Conservation (phyloP, 345 rosid species). For the Turritis glabra region DNA sequence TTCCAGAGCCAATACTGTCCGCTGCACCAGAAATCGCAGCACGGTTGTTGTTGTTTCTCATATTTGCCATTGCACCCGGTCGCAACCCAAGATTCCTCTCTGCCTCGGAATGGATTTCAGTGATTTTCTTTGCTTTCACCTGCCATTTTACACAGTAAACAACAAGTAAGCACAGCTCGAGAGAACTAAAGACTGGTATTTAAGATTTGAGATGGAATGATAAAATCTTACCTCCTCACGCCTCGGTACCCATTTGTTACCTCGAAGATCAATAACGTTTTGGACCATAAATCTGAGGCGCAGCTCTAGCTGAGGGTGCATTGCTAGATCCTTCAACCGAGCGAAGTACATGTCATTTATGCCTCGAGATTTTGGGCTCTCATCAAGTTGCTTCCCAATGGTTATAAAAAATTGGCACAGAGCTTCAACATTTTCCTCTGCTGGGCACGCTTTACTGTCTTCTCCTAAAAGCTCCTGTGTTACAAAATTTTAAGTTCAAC, state of each 20-base stretch:
- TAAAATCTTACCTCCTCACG: conserved; percentile 78
- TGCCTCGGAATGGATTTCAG: conserved; percentile 90
- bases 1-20: conserved; percentile 46
- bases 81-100: conserved; percentile 81
- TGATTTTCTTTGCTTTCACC: conserved; percentile 91
- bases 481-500: neutral
- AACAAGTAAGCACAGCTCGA: neutral
- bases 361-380: conserved; percentile 56
- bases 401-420: conserved; percentile 75
- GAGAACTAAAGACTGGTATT: neutral
- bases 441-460: conserved; percentile 62
- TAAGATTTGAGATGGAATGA: neutral
- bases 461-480: conserved; percentile 79
- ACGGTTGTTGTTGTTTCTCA: conserved; percentile 47
- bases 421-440: conserved; percentile 87
- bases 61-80: conserved; percentile 78
- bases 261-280: conserved; percentile 73
- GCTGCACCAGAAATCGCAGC: conserved; percentile 52
- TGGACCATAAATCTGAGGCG: conserved; percentile 80
- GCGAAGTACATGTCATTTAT: conserved; percentile 66
- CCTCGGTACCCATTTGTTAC: conserved; percentile 83
- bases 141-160: conserved; percentile 33
- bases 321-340: conserved; percentile 59
- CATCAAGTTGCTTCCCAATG: conserved; percentile 90
- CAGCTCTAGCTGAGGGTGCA: conserved; percentile 63